phyloP scores from a whole-genome alignment of 495 filamentous ascomycete genomes.

The Aspergillus panamensis region DNA sequence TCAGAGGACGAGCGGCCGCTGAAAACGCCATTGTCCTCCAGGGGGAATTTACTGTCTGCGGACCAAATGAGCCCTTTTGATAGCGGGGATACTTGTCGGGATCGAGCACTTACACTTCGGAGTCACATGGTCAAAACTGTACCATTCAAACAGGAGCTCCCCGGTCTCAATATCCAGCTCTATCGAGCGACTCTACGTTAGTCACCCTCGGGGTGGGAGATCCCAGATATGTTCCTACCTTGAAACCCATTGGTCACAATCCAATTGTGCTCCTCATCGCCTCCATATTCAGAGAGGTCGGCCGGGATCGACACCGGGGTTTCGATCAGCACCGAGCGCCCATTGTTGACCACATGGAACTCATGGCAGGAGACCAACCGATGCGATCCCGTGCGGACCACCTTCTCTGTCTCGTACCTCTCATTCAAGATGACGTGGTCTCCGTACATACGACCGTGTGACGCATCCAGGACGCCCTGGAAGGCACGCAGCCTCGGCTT shows the following conservation, averaged over 20 bases:
- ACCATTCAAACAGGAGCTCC: slow-evolving; percentile 36
- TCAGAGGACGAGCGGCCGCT: neutral
- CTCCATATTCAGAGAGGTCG: slow-evolving; percentile 29
- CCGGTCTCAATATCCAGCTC: slow-evolving; percentile 33
- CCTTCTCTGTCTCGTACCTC: slow-evolving; percentile 41
- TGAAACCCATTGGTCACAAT: slow-evolving; percentile 32
- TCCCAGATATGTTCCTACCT: no score
- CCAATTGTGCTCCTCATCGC: slow-evolving; percentile 26
- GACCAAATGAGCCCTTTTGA: no score
- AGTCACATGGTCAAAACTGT: slow-evolving; percentile 28
- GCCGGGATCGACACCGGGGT: slow-evolving; percentile 21
- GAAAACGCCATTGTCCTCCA: neutral
- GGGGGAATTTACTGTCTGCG: no score
- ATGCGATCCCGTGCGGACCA: slow-evolving; percentile 37
- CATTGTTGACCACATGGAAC: slow-evolving; percentile 43
- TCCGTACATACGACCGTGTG: slow-evolving; percentile 45
- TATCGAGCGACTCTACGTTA: no score
- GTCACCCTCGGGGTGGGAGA: no score
- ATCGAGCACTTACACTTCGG: slow-evolving; percentile 13
- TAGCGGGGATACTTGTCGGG: no score
- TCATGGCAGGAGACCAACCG: slow-evolving; percentile 47
- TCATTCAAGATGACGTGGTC: slow-evolving; percentile 43
- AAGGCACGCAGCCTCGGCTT: slow-evolving; percentile 44
- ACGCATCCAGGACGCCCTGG: slow-evolving; percentile 43
- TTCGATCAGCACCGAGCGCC: slow-evolving; percentile 27